These are phyloP conservation scores for Yamadazyma sp. DNA, from an alignment of 805 yeast genomes.

Conservation along the genomic window DNA sequence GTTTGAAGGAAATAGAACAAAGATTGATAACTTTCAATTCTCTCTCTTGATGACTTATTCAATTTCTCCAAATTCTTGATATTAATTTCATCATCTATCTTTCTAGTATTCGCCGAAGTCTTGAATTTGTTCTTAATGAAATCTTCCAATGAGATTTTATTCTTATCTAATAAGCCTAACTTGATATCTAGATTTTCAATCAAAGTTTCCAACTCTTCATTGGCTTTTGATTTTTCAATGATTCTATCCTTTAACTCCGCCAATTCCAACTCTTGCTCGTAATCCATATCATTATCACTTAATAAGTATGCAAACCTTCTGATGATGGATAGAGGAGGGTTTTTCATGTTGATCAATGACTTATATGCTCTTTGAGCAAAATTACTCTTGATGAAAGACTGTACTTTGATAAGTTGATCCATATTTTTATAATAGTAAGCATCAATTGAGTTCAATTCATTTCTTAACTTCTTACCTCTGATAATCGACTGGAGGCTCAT, in stretches of 20 bases:
- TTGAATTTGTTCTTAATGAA: slow-evolving; percentile 44
- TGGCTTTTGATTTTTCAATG: slow-evolving; percentile 63
- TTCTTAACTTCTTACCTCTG: slow-evolving; percentile 48
- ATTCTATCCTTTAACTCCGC: slow-evolving; percentile 67
- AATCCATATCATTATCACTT: slow-evolving; percentile 69
- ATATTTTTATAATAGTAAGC: slow-evolving; percentile 54
- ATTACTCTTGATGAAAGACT: slow-evolving; percentile 66
- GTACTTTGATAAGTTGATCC: slow-evolving; percentile 65
- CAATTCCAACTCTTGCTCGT: slow-evolving; percentile 68
- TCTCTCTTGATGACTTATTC: slow-evolving; percentile 42
- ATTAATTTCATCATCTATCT: slow-evolving; percentile 14
- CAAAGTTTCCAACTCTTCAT: slow-evolving; percentile 69
- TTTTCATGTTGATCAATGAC: slow-evolving; percentile 61
- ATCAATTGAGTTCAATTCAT: slow-evolving; percentile 25
- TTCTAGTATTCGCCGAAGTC: slow-evolving; percentile 9
- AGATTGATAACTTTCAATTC: slow-evolving; percentile 70
- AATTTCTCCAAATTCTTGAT: slow-evolving; percentile 26
- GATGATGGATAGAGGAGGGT: slow-evolving; percentile 78
- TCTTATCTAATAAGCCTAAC: slow-evolving; percentile 71
- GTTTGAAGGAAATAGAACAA: slow-evolving; percentile 82
- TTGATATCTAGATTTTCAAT: slow-evolving; percentile 77
- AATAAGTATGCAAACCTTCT: slow-evolving; percentile 73
- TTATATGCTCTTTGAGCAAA: slow-evolving; percentile 71
- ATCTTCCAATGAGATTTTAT: slow-evolving; percentile 76
- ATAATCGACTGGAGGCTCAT: slow-evolving; percentile 51